Conservation (phyloP, 345 rosid genomes). For the Iberis pinnata region DNA sequence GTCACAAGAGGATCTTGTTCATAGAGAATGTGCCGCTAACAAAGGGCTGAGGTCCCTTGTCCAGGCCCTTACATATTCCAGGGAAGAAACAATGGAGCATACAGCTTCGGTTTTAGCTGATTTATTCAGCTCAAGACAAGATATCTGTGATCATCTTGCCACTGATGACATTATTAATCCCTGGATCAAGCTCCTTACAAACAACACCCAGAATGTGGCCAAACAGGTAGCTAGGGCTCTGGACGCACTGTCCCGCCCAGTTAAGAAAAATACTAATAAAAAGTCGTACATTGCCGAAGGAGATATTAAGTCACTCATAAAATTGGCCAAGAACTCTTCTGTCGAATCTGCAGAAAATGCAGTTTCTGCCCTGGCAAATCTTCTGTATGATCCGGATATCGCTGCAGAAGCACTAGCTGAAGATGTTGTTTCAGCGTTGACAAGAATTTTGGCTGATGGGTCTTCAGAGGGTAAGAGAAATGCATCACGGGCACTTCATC, state of each 20-base stretch:
- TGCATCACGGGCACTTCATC: slow-evolving; percentile 69
- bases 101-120: slow-evolving; percentile 87
- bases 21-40: slow-evolving; percentile 68
- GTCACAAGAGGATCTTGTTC: slow-evolving; percentile 50
- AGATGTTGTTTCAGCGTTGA: slow-evolving; percentile 72
- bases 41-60: slow-evolving; percentile 64
- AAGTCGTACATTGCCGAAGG: slow-evolving; percentile 43
- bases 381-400: slow-evolving; percentile 60
- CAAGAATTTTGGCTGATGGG: slow-evolving; percentile 79
- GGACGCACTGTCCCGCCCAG: slow-evolving; percentile 68
- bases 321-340: slow-evolving; percentile 64
- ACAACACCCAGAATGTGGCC: slow-evolving; percentile 61
- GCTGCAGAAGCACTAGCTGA: slow-evolving; percentile 74
- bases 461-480: slow-evolving; percentile 69
- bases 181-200: slow-evolving; percentile 59
- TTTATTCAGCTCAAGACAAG: slow-evolving; percentile 62
- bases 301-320: slow-evolving; percentile 52
- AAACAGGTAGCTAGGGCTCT: slow-evolving; percentile 70
- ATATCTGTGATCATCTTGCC: slow-evolving; percentile 50
- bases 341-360: slow-evolving; percentile 73
- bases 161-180: slow-evolving; percentile 49
- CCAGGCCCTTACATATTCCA: slow-evolving; percentile 59
- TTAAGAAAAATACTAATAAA: slow-evolving; percentile 34
- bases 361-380: slow-evolving; percentile 77
- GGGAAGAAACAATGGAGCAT: slow-evolving; percentile 67